Evolutionary conservation across 192 early-diverging fungal species (phyloP).

Genomic region (Spizellomyces punctatus): DNA sequence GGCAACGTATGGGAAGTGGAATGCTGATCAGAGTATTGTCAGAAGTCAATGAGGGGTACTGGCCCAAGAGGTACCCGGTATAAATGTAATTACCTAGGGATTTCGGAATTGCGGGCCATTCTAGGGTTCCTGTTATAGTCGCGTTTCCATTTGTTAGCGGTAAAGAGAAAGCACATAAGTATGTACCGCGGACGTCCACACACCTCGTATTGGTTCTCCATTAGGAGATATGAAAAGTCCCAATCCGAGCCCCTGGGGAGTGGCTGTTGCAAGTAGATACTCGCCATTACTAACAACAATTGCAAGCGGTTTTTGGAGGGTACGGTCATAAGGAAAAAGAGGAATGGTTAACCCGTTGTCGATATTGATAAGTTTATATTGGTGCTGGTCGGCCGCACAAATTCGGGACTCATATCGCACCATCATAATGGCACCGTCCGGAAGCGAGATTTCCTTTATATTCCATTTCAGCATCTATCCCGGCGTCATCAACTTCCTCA

Average conservation of each 20-base stretch:
- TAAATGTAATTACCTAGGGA: conserved; percentile 45
- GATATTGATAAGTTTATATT: conserved; percentile 71
- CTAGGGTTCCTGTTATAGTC: conserved; percentile 43
- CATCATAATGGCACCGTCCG: conserved; percentile 62
- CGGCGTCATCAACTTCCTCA: too few relatives aligned
- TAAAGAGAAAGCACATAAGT: neutral
- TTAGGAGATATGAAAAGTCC: conserved; percentile 71
- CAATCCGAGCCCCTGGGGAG: conserved; percentile 50
- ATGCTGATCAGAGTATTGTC: conserved; percentile 41
- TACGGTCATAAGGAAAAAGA: conserved; percentile 57
- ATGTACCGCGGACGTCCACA: conserved; percentile 7
- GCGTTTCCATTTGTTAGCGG: too few relatives aligned
- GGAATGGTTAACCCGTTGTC: conserved; percentile 41
- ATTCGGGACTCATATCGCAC: conserved; percentile 55
- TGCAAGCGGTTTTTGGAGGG: conserved; percentile 59
- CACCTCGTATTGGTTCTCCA: conserved; percentile 75
- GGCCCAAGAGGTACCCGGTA: conserved; percentile 36
- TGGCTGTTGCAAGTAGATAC: conserved; percentile 69
- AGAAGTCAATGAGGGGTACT: conserved; percentile 18
- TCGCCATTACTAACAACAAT: conserved; percentile 64
- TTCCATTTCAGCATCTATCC: neutral
- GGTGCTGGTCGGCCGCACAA: conserved; percentile 69
- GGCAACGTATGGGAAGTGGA: conserved; percentile 77
- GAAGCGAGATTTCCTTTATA: conserved; percentile 62
- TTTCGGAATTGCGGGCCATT: conserved; percentile 55